Base-by-base conservation (phyloP, 345 rosid species). In the Sisymbrium altissimum region DNA sequence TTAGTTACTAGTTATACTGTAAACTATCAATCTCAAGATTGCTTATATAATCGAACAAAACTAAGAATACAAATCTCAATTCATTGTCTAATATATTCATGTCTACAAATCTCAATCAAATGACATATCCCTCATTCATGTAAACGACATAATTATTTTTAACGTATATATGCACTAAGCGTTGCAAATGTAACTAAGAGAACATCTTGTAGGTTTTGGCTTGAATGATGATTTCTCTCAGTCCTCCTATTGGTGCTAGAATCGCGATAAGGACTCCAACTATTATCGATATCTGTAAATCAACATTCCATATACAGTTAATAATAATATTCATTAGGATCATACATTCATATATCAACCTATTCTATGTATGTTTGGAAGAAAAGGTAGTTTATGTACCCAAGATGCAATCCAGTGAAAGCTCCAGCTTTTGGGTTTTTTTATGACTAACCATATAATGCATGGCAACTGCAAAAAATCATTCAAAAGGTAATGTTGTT, bases 391-490 rank as follows among this genome's bases (percentile, higher is more conserved):
- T 25, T 60, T 39, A 39, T 19, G 9, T 60, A 60, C 48, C 65
- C 65, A 60, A 19, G 48, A 60, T 60, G 65, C 48, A 13, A 39
- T 60, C 65, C 65, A 60, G 19, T 60, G 48, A 38, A 21, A 21
- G 65, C 48, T 64, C 55, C 68, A 64, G 7, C 29, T 25, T 45
- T 64, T 17, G 7, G 55, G 53, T 29, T 64, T 53, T 45, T 64
- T 64, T 29, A 45, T 64, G 41, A 45, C 17, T 30, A 64, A 45
- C 40, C 69, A 64, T 46, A 64, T 49, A 46, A 32, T 46, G 69
- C 68, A 64, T 64, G 86, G 82, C 53, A 85, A 59, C 86, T 83
- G 60, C 61, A 66, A 19, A 25, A 56, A 5, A 2, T 5, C 0
- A 40, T 4, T 4, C 6, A 30, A 6, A 30, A 5, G 17, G 27